Evolutionary conservation across 2,329 filamentous ascomycete genomes (phyloP).

Genomic region (Venturia nashicola): DNA sequence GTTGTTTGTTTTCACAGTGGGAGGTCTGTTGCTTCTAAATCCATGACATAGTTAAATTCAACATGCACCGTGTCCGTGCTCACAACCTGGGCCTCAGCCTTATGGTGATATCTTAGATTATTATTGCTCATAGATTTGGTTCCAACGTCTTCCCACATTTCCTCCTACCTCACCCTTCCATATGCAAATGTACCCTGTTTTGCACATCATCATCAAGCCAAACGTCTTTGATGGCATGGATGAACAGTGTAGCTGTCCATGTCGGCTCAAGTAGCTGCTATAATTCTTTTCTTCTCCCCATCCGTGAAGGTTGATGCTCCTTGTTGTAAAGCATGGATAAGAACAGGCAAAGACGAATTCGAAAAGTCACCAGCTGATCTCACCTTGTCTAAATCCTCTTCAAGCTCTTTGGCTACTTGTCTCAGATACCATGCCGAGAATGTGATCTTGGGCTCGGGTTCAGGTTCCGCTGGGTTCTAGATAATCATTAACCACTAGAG

Average conservation of each 20-base stretch:
- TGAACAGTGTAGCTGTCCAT: neutral
- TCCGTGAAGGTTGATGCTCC: slow-evolving; percentile 5
- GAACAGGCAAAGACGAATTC: slow-evolving; percentile 8
- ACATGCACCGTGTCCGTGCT: neutral
- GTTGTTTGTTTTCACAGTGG: neutral
- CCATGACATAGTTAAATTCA: neutral
- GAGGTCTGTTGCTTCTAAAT: neutral
- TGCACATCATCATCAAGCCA: neutral
- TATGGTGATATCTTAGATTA: neutral
- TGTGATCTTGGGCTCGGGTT: neutral
- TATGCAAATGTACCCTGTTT: neutral
- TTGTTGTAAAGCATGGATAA: slow-evolving; percentile 8
- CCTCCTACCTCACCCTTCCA: neutral
- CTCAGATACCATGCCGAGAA: slow-evolving; percentile 8
- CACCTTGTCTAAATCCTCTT: slow-evolving; percentile 10
- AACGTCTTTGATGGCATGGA: neutral
- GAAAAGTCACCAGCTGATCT: slow-evolving; percentile 9
- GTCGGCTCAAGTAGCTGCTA: slow-evolving; percentile 3
- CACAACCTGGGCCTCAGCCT: neutral
- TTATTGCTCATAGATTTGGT: neutral
- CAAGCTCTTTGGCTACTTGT: slow-evolving; percentile 8
- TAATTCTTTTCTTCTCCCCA: slow-evolving; percentile 2
- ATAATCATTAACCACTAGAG: neutral
- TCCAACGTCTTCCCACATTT: neutral
- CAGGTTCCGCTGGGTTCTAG: neutral